Evolutionary conservation across 768 basidiomycete species (phyloP), one percentile per base, ranked within the genome.

Genomic region (Leccinum uliginosum): DNA sequence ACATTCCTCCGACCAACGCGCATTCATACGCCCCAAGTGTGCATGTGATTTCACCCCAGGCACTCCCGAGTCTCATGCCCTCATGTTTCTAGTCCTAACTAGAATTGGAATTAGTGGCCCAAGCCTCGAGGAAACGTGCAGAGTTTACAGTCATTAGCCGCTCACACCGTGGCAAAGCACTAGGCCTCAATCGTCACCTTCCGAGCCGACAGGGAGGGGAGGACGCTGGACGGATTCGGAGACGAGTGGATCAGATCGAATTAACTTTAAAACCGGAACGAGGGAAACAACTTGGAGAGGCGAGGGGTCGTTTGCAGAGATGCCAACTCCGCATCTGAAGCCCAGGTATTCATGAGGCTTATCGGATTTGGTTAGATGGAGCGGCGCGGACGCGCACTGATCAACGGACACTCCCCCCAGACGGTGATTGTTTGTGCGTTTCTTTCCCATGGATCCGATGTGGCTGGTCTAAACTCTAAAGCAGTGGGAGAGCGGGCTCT

Each of bases 361-460:
- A 26, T 56, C 54, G 1, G 1, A 66, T 69, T 56, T 69, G 57
- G 67, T 56, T 67, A 67, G 47, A 67, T 63, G 12, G 58, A 55
- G 51, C 4, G 30, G 49, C 26, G 50, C n/a, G 56, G 15, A 17
- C 24, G 21, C 17, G 43, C 17, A 21, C 29, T 32, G 30, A 38
- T 62, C 53, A 34, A 24, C 47, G 11, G 19, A 46, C 21, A 26
- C 23, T 2, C 24, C 26, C 24, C 23, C 26, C 48, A 29, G 19
- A 43, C 27, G 19, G 40, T 38, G 65, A 54, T 46, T 53, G 19
- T 35, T 52, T 47, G 46, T 47, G 40, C 40, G 40, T 10, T 56
- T 38, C 50, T 9, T 66, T 67, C 67, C 44, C 65, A 67, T 66
- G 45, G 14, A 46, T 15, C 12, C 15, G 64, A 51, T 59, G 50